Evolutionary conservation across 1,284 basidiomycete species (phyloP).

Genomic region (Neonothopanus nambi): DNA sequence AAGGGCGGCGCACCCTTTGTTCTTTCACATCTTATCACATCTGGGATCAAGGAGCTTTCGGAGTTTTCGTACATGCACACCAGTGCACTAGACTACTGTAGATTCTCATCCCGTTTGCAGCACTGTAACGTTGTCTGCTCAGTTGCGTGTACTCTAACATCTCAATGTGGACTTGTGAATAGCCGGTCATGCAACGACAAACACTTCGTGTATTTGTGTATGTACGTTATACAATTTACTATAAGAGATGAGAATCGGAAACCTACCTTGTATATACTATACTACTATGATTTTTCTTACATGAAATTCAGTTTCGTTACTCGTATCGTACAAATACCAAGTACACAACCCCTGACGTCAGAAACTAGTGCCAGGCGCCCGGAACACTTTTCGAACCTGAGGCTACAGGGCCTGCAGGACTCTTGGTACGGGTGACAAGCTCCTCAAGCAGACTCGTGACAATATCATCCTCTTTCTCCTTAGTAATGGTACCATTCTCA

Average conservation of each 20-base stretch:
- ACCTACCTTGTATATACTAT: too few species aligned
- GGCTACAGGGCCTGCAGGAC: constrained; percentile 32
- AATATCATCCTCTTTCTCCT: constrained; percentile 61
- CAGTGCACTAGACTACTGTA: too few species aligned
- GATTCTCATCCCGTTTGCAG: too few species aligned
- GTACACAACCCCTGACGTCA: too few species aligned
- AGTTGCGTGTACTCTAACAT: not conserved
- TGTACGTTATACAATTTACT: constrained; percentile 5
- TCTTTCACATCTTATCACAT: not conserved
- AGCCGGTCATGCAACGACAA: constrained; percentile 2
- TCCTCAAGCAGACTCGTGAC: constrained; percentile 67
- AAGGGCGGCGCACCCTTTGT: too few species aligned
- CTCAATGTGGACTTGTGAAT: not conserved
- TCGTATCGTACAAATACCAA: not conserved
- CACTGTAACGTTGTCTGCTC: not conserved
- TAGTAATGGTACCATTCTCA: constrained; percentile 37
- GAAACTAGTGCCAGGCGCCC: not conserved
- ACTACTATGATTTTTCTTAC: not conserved
- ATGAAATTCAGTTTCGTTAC: not conserved
- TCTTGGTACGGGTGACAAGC: constrained; percentile 40
- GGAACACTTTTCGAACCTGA: constrained; percentile 1
- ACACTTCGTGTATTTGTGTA: constrained; percentile 8
- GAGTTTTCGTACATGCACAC: not conserved
- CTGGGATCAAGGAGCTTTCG: not conserved
- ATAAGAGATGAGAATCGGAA: not conserved